These are phyloP conservation scores for Didymella pinodella DNA, from an alignment of 2,329 filamentous ascomycete species.

Conservation along the genomic window DNA sequence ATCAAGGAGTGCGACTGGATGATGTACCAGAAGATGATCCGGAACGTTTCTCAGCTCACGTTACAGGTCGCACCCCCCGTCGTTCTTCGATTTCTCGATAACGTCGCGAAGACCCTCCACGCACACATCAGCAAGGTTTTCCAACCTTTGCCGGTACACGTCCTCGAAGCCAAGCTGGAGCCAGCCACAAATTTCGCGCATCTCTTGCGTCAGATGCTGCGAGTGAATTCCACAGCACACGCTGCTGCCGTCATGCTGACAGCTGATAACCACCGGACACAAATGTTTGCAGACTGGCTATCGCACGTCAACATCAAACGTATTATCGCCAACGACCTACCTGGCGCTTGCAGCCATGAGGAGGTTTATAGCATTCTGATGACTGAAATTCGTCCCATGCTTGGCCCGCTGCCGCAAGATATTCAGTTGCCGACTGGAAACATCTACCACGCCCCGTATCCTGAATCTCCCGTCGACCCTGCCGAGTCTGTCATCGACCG, in stretches of 20 bases:
- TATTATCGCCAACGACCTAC: conserved; percentile 65
- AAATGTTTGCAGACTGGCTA: conserved; percentile 95
- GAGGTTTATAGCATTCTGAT: conserved; percentile 64
- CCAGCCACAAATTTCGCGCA: conserved; percentile 89
- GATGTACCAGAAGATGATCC: conserved; percentile 97
- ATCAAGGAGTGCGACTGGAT: conserved; percentile 95
- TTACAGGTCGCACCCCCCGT: conserved; percentile 89
- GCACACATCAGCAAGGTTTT: conserved; percentile 85
- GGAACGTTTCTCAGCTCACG: conserved; percentile 85
- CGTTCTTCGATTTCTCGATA: conserved; percentile 85
- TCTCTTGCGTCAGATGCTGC: conserved; percentile 83
- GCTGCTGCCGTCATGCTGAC: conserved; percentile 92
- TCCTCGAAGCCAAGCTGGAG: conserved; percentile 84
- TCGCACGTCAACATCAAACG: conserved; percentile 65
- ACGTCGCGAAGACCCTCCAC: conserved; percentile 83
- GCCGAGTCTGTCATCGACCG: conserved; percentile 72
- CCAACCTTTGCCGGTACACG: conserved; percentile 82
- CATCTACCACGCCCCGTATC: conserved; percentile 41
- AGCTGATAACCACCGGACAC: conserved; percentile 85
- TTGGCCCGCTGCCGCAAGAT: conserved; percentile 72
- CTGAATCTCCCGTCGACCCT: conserved; percentile 37
- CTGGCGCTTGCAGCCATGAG: conserved; percentile 60
- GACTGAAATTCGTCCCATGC: conserved; percentile 71
- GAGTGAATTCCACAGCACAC: conserved; percentile 92
- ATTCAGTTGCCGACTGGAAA: conserved; percentile 70